phyloP scores from a whole-genome alignment of 352 stramenopile species.

The Pythium sp. region DNA sequence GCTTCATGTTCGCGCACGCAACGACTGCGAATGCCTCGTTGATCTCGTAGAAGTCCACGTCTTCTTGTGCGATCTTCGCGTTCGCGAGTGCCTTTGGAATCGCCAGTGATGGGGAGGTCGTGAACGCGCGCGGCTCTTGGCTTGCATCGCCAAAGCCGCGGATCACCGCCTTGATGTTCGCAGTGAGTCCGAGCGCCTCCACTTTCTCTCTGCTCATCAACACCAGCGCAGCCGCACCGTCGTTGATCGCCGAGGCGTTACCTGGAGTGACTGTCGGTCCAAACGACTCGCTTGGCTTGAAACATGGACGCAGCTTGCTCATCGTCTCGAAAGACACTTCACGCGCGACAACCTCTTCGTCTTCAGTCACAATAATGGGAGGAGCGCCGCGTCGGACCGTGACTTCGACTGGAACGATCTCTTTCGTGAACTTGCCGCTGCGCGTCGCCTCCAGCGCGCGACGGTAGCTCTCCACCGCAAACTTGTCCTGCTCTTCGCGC shows the following conservation, averaged over 20 bases:
- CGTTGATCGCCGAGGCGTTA: constrained; percentile 95
- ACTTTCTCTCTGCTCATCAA: constrained; percentile 89
- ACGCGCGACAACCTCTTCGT: constrained; percentile 87
- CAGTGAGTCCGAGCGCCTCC: constrained; percentile 49
- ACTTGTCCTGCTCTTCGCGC: constrained; percentile 92
- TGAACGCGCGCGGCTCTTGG: constrained; percentile 91
- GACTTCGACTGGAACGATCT: constrained; percentile 86
- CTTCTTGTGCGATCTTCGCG: constrained; percentile 69
- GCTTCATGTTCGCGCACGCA: constrained; percentile 89
- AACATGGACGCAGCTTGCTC: constrained; percentile 84
- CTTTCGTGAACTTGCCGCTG: constrained; percentile 66
- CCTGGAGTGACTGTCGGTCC: constrained; percentile 92
- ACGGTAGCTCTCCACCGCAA: constrained; percentile 90
- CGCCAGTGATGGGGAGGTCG: constrained; percentile 89
- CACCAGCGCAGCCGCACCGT: constrained; percentile 93
- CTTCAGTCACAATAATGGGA: constrained; percentile 38
- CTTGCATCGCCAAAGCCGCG: constrained; percentile 65
- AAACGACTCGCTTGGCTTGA: constrained; percentile 64
- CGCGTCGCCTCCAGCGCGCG: constrained; percentile 57
- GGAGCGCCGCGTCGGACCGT: constrained; percentile 34
- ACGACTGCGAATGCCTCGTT: constrained; percentile 98
- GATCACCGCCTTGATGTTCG: constrained; percentile 62
- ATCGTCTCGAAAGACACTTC: constrained; percentile 88
- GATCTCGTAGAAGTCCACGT: constrained; percentile 97
- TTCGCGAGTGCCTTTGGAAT: constrained; percentile 85